phyloP scores from a whole-genome alignment of 2,329 filamentous ascomycete species.

The Tympanopsis confertula region DNA sequence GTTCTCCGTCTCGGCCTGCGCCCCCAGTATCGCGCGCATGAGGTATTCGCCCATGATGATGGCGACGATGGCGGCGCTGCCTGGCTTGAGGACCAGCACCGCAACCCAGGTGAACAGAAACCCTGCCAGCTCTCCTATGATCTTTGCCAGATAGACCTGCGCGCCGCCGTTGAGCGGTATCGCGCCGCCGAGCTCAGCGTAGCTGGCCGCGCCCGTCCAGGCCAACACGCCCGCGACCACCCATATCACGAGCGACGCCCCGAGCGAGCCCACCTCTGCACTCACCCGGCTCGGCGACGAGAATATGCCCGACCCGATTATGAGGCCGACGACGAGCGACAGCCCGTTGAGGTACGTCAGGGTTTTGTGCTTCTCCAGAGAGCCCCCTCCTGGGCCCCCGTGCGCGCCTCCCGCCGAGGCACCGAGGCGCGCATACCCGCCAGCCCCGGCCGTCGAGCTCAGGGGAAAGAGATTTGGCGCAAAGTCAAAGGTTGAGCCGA shows the following conservation, averaged over 20 bases:
- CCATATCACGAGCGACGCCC: slow-evolving; percentile 45
- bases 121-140: slow-evolving; percentile 49
- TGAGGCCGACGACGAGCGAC: slow-evolving; percentile 49
- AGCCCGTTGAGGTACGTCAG: slow-evolving; percentile 59
- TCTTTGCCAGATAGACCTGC: slow-evolving; percentile 48
- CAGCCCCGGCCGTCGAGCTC: neutral
- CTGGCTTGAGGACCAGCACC: slow-evolving; percentile 53
- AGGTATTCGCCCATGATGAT: slow-evolving; percentile 53
- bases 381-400: slow-evolving; percentile 22
- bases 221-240: slow-evolving; percentile 47
- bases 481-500: neutral
- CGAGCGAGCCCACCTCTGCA: slow-evolving; percentile 50
- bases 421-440: neutral
- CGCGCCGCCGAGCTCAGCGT: slow-evolving; percentile 51
- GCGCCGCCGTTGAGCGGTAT: slow-evolving; percentile 53
- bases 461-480: neutral
- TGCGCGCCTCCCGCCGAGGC: neutral
- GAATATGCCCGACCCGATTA: slow-evolving; percentile 54
- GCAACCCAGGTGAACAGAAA: slow-evolving; percentile 56
- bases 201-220: slow-evolving; percentile 51
- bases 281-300: slow-evolving; percentile 53
- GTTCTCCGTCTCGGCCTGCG: slow-evolving; percentile 1
- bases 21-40: neutral
- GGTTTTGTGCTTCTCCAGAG: slow-evolving; percentile 55
- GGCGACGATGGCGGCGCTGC: slow-evolving; percentile 49